Conservation (phyloP, 1,284 basidiomycete genomes). For the Fistulina hepatica region DNA sequence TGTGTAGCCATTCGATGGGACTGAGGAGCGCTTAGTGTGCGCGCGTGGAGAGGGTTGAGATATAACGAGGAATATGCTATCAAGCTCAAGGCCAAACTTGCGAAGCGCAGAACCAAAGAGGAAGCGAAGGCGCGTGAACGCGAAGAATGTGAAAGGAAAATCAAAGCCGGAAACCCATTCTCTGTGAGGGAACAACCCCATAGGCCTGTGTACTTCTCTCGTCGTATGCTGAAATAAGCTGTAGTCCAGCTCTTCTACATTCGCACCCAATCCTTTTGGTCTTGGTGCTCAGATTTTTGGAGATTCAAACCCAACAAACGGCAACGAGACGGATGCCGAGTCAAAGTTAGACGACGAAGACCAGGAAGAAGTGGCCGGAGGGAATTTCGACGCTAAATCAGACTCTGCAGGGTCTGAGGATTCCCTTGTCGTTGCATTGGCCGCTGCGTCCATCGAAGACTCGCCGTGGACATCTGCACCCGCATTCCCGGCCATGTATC, state of each 20-base stretch:
- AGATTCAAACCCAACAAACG: constrained; percentile 14
- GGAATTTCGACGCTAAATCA: constrained; percentile 23
- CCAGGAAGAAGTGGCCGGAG: constrained; percentile 26
- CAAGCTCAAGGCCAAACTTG: constrained; percentile 44
- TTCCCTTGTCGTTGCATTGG: constrained; percentile 47
- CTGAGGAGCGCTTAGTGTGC: constrained; percentile 42
- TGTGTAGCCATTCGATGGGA: too few relatives aligned
- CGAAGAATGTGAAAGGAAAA: too few relatives aligned
- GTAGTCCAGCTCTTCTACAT: constrained; percentile 15
- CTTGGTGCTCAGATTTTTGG: constrained; percentile 59
- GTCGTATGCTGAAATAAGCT: constrained; percentile 14
- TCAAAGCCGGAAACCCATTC: constrained; percentile 55
- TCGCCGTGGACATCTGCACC: constrained; percentile 57
- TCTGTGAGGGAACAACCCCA: constrained; percentile 33
- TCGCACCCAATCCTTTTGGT: constrained; percentile 32
- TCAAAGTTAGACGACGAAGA: constrained; percentile 10
- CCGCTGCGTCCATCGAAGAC: constrained; percentile 41
- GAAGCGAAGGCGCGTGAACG: constrained; percentile 19
- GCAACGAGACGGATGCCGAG: constrained; percentile 8
- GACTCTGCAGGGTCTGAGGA: constrained; percentile 29
- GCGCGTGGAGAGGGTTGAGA: constrained; percentile 66
- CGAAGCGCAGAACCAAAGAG: constrained; percentile 26
- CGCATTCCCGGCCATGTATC: constrained; percentile 54
- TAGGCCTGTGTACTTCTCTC: constrained; percentile 2
- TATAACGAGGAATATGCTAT: constrained; percentile 62